Evolutionary conservation across 345 rosid genomes (phyloP), one percentile per base, ranked within the genome.

Genomic region (Salix viminalis): DNA sequence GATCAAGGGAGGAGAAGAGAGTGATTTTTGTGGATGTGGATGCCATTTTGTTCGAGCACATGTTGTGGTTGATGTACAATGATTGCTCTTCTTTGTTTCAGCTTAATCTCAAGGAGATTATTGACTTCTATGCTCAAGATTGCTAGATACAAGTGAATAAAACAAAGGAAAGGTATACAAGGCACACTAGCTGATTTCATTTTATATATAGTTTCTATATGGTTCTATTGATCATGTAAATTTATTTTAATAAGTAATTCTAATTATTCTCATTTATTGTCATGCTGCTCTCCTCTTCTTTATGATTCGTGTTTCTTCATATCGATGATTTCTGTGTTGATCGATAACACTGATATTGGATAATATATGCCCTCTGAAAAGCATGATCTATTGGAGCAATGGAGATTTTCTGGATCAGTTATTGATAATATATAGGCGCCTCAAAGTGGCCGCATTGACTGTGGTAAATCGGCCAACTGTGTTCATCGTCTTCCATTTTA

Each of bases 11-110:
- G 72, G 79, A 71, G 14, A 80, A 66, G 62, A 85, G 82, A 75
- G 90, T 85, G 28, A 80, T 92, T 12, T 80, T 84, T 41, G 86
- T 92, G 37, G 91, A 87, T 60, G 87, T 92, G 14, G 98, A 94
- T 80, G 86, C 97, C 0, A 88, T 94, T 66, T 81, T 94, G 89
- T 94, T 92, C 67, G 98, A 94, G 85, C 98, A 94, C 76, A 91
- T 94, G 94, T 15, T 92, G 71, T 94, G 96, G 97, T 85, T 94
- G 79, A 79, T 91, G 90, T 76, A 84, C 12, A 92, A 91, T 71
- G 97, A 92, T 78, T 84, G 70, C 44, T 86, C 94, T 66, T 88
- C 94, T 76, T 79, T 92, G 77, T 90, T 86, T 70, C 77, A 87
- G 87, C 90, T 94, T 64, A 89, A 94, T 83, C 83, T 94, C 37